phyloP scores from a whole-genome alignment of 768 basidiomycete genomes.

The Kwoniella europaea region DNA sequence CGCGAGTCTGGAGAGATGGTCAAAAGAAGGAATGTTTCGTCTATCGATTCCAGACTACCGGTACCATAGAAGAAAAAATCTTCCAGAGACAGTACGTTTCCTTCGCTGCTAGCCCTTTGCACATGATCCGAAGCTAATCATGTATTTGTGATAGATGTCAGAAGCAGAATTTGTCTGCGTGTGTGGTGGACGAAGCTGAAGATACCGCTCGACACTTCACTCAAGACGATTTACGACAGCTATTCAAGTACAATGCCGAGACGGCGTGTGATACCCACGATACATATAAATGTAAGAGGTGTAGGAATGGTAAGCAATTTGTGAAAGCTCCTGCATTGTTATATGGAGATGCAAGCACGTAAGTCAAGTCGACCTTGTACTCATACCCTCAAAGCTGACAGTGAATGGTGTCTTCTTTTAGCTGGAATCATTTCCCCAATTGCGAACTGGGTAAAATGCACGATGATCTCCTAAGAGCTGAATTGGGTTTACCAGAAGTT shows the following conservation, averaged over 20 bases:
- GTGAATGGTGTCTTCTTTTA: constrained; percentile 54
- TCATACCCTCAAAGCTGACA: constrained; percentile 4
- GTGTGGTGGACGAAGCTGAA: constrained; percentile 97
- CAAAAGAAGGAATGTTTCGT: constrained; percentile 99
- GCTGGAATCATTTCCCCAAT: constrained; percentile 98
- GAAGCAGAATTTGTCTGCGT: constrained; percentile 94
- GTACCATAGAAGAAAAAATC: constrained; percentile 98
- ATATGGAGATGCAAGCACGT: constrained; percentile 98
- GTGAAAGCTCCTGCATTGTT: constrained; percentile 82
- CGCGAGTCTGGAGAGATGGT: constrained; percentile 98
- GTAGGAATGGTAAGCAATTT: constrained; percentile 80
- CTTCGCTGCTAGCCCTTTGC: no score
- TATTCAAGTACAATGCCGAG: constrained; percentile 87
- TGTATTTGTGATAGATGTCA: constrained; percentile 59
- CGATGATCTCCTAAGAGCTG: constrained; percentile 90
- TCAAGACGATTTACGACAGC: constrained; percentile 79
- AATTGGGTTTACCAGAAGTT: constrained; percentile 79
- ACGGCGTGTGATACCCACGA: constrained; percentile 94
- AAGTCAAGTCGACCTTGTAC: constrained; percentile 58
- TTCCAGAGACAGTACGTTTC: constrained; percentile 89
- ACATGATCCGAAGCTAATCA: no score
- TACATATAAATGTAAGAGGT: constrained; percentile 79
- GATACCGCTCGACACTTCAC: constrained; percentile 96
- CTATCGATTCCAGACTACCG: constrained; percentile 95
- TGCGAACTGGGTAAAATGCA: constrained; percentile 85